Evolutionary conservation across 176 grass and related monocot species (phyloP).

Genomic region (Juncus effusus): DNA sequence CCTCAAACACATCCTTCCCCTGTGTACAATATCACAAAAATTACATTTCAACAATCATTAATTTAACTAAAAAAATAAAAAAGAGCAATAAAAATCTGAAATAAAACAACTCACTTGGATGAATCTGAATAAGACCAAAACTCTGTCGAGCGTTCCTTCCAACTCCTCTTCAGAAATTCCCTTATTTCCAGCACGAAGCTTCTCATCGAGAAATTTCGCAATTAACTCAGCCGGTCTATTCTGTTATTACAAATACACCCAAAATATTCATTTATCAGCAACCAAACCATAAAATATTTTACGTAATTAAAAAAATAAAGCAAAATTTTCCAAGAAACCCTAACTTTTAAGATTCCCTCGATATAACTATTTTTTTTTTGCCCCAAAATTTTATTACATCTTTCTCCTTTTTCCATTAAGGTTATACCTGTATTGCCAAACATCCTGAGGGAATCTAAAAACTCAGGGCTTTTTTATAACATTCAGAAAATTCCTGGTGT

Average conservation of each 20-base stretch:
- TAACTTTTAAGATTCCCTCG: no score
- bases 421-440: no score
- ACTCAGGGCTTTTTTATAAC: no score
- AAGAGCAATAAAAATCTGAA: conserved; percentile 1
- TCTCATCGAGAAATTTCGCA: conserved; percentile 97
- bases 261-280: conserved; percentile 7
- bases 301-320: not conserved
- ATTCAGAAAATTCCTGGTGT: not conserved
- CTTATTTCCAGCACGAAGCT: conserved; percentile 99
- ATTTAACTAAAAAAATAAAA: conserved; percentile 1
- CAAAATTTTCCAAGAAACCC: not conserved
- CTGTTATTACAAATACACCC: conserved; percentile 46
- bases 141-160: conserved; percentile 92
- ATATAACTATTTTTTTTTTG: no score
- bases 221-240: conserved; percentile 98
- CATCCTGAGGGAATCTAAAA: no score
- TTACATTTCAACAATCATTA: not conserved
- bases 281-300: not conserved
- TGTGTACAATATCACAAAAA: conserved; percentile 37
- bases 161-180: conserved; percentile 99
- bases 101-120: conserved; percentile 74
- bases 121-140: conserved; percentile 97
- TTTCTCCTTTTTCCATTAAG: no score
- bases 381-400: no score
- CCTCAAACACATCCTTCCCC: conserved; percentile 99